phyloP scores from a whole-genome alignment of 257 asterid species.

The Henckelia pumila region DNA sequence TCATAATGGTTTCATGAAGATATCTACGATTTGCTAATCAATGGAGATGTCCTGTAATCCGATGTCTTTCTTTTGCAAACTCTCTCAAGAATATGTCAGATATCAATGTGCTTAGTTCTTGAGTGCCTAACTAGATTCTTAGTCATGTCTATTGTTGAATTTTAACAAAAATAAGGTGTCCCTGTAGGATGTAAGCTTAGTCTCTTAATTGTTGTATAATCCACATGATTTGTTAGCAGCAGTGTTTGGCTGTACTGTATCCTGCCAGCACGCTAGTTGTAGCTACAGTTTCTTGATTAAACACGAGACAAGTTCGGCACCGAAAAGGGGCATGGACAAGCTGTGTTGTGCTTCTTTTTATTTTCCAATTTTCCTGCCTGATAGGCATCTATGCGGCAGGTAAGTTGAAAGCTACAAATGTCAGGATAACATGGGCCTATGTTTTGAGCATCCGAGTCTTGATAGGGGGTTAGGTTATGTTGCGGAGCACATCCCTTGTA shows the following conservation, averaged over 20 bases:
- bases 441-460: background rate
- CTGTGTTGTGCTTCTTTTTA: background rate
- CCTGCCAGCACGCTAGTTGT: background rate
- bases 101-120: too few species aligned
- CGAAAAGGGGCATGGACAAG: background rate
- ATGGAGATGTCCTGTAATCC: too few species aligned
- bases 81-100: too few species aligned
- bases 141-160: too few species aligned
- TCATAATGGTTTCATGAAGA: too few species aligned
- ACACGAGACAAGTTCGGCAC: background rate
- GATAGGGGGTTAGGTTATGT: too few species aligned
- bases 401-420: background rate
- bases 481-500: background rate
- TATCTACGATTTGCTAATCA: too few species aligned
- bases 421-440: background rate
- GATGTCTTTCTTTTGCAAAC: too few species aligned
- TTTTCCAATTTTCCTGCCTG: background rate
- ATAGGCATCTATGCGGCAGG: background rate
- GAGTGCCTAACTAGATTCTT: too few species aligned
- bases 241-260: background rate
- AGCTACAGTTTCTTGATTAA: background rate
- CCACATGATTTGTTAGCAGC: background rate
- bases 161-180: too few species aligned
- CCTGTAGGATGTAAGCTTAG: too few species aligned
- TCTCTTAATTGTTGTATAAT: too few species aligned